A percentile compares a stretch with the other conserved stretches of the same genome.
phyloP scores from a whole-genome alignment of 2,329 filamentous ascomycete species.

The Penicillium olsonii region DNA sequence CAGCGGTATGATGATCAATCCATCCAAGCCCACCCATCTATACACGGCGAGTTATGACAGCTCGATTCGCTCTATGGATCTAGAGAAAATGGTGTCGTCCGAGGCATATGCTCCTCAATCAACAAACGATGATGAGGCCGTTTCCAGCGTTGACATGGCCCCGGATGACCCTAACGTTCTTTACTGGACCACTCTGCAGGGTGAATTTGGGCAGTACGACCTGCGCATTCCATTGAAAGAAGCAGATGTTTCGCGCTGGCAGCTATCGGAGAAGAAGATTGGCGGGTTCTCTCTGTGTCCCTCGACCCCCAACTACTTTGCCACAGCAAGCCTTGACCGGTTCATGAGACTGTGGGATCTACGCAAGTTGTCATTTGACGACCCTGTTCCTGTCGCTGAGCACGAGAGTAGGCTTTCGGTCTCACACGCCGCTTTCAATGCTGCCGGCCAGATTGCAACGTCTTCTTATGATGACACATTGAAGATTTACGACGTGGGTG shows the following conservation, averaged over 20 bases:
- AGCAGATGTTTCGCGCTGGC: conserved; percentile 66
- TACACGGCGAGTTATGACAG: conserved; percentile 92
- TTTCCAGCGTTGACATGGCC: conserved; percentile 83
- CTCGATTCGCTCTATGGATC: conserved; percentile 81
- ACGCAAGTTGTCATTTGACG: conserved; percentile 66
- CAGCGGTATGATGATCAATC: conserved; percentile 76
- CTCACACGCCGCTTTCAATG: conserved; percentile 88
- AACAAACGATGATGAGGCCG: conserved; percentile 69
- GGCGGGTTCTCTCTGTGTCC: conserved; percentile 89
- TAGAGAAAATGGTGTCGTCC: conserved; percentile 74
- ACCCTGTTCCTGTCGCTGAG: conserved; percentile 74
- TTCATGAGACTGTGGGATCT: conserved; percentile 92
- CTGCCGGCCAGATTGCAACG: conserved; percentile 81
- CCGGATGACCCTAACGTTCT: conserved; percentile 69
- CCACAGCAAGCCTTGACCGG: conserved; percentile 86
- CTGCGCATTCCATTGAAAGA: conserved; percentile 59
- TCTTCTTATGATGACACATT: conserved; percentile 93
- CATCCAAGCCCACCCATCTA: conserved; percentile 70
- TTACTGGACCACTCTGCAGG: conserved; percentile 84
- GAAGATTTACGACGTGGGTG: conserved; percentile 80
- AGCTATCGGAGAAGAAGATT: conserved; percentile 87
- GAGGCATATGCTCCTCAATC: conserved; percentile 79
- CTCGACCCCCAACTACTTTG: conserved; percentile 74
- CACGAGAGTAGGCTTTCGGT: conserved; percentile 83
- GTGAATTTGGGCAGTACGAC: conserved; percentile 79